A percentile compares a stretch with the other conserved stretches of the same genome.
These are phyloP conservation scores for Oryza rufipogon DNA, from an alignment of 176 grass and related monocot species.

Conservation along the genomic window DNA sequence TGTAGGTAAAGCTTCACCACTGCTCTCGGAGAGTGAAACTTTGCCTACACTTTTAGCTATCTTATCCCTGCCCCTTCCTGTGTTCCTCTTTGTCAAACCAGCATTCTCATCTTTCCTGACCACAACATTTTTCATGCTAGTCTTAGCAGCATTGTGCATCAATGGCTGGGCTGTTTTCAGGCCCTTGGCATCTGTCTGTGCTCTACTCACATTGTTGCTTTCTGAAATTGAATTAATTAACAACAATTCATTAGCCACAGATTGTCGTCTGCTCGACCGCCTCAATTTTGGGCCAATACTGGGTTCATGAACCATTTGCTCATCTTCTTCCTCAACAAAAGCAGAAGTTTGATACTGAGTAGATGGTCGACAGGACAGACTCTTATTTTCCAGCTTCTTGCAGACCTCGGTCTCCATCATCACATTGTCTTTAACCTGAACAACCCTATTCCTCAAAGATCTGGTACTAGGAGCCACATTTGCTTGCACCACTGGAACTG, in stretches of 20 bases:
- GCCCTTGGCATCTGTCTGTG: not conserved
- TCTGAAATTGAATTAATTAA: constrained; percentile 16
- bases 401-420: not conserved
- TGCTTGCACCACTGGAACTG: not conserved
- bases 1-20: not conserved
- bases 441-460: constrained; percentile 35
- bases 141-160: constrained; percentile 2
- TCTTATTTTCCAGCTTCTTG: constrained; percentile 25
- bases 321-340: constrained; percentile 8
- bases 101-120: not conserved
- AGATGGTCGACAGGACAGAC: not conserved
- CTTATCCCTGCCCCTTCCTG: not conserved
- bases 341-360: constrained; percentile 8
- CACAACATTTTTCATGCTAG: constrained; percentile 19
- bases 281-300: not conserved
- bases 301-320: constrained; percentile 23
- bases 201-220: not conserved
- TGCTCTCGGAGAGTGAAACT: not conserved
- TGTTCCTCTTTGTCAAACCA: constrained; percentile 13
- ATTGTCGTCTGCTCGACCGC: constrained; percentile 15
- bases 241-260: not conserved
- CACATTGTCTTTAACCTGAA: not conserved
- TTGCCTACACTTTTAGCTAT: not conserved
- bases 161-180: not conserved
- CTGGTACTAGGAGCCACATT: constrained; percentile 27